phyloP scores from a whole-genome alignment of 2,329 filamentous ascomycete species.

The Whalleya microplaca region DNA sequence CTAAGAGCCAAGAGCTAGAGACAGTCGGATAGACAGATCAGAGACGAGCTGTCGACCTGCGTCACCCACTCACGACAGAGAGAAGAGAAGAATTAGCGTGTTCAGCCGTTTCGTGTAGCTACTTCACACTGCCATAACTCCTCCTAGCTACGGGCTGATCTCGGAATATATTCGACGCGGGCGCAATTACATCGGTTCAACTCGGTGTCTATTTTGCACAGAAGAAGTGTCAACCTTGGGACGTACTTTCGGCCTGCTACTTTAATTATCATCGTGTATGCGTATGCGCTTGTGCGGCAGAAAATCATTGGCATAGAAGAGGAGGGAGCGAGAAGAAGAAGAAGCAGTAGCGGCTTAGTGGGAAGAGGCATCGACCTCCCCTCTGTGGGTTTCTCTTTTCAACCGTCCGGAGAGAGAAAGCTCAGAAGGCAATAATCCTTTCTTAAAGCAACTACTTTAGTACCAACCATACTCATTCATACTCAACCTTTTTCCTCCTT shows the following conservation, averaged over 20 bases:
- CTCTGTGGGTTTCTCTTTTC: neutral
- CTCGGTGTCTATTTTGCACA: neutral
- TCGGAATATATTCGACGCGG: slow-evolving; percentile 3
- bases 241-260: neutral
- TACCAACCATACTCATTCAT: slow-evolving; percentile 3
- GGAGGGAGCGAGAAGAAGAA: neutral
- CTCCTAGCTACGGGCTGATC: slow-evolving; percentile 1
- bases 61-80: slow-evolving; percentile 8
- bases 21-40: slow-evolving; percentile 24
- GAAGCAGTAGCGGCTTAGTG: neutral
- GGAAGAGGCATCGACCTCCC: neutral
- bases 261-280: neutral
- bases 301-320: neutral
- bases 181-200: slow-evolving; percentile 1
- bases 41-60: slow-evolving; percentile 13
- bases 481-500: slow-evolving; percentile 6
- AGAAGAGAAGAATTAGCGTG: slow-evolving; percentile 7
- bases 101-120: slow-evolving; percentile 8
- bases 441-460: slow-evolving; percentile 17
- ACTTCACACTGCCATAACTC: neutral
- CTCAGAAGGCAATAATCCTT: slow-evolving; percentile 1
- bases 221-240: neutral
- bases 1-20: slow-evolving; percentile 18
- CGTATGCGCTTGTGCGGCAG: neutral
- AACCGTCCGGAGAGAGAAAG: slow-evolving; percentile 2